Evolutionary conservation across 164 flowering plant species (phyloP).

Genomic region (Tinospora cordifolia): DNA sequence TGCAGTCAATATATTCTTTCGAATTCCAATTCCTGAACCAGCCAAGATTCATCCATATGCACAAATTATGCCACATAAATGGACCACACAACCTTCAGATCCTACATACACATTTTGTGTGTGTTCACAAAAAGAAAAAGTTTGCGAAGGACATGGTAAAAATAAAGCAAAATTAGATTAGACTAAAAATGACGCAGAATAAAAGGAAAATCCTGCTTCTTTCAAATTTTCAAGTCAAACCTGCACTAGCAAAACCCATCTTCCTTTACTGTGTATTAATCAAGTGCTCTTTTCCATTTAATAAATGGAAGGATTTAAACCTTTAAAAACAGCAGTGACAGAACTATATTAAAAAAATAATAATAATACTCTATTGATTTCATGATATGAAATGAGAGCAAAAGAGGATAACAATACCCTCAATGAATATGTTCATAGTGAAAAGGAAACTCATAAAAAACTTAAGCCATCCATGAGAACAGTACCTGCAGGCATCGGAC

Average conservation of each 20-base stretch:
- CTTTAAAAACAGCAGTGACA: neutral
- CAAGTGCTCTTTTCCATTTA: neutral
- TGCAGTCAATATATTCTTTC: no score
- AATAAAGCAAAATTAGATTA: neutral
- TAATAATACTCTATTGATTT: neutral
- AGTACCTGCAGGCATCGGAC: constrained; percentile 97
- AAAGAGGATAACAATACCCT: neutral
- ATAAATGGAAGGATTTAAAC: neutral
- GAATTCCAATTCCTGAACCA: no score
- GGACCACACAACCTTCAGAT: neutral
- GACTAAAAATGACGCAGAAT: neutral
- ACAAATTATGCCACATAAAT: no score
- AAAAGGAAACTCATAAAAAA: neutral
- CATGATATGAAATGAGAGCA: neutral
- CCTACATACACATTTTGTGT: neutral
- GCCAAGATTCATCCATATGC: no score
- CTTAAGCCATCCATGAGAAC: neutral
- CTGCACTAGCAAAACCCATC: neutral
- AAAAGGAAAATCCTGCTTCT: neutral
- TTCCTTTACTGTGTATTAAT: no score
- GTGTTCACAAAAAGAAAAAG: neutral
- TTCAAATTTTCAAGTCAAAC: neutral
- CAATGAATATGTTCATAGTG: neutral
- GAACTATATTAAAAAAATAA: neutral
- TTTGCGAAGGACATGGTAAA: neutral